A percentile compares a stretch with the other conserved stretches of the same genome.
phyloP scores from a whole-genome alignment of 2,329 filamentous ascomycete genomes.

The Colletotrichum godetiae region DNA sequence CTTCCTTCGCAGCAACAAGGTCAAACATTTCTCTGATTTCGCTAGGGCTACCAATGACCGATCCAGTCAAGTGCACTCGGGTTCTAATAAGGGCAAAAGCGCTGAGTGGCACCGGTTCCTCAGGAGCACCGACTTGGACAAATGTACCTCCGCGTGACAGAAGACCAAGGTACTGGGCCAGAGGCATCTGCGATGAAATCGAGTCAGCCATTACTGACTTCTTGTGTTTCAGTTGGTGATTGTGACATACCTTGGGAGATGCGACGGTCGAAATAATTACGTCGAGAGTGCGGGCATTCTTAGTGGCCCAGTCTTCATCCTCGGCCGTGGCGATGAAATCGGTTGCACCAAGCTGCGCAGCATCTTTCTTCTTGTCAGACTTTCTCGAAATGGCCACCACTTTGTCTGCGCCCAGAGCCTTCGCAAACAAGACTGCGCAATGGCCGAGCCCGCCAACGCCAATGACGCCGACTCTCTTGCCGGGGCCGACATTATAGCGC shows the following conservation, averaged over 20 bases:
- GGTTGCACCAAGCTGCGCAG: constrained; percentile 67
- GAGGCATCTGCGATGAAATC: constrained; percentile 61
- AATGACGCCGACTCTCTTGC: constrained; percentile 75
- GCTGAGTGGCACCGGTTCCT: background rate
- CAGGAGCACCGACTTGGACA: constrained; percentile 65
- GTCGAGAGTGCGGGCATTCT: constrained; percentile 63
- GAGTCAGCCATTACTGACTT: constrained; percentile 44
- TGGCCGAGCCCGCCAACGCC: constrained; percentile 78
- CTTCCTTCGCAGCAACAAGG: background rate
- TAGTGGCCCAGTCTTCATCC: constrained; percentile 65
- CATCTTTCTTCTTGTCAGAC: constrained; percentile 64
- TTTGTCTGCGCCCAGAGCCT: constrained; percentile 72
- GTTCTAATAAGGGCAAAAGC: background rate
- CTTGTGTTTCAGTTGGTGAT: background rate
- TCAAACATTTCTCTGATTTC: background rate
- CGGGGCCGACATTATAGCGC: constrained; percentile 73
- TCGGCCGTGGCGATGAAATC: constrained; percentile 57
- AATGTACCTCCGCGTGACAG: constrained; percentile 70
- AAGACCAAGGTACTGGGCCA: constrained; percentile 70
- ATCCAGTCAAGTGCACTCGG: background rate
- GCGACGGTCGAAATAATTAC: constrained; percentile 70
- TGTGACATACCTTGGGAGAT: background rate
- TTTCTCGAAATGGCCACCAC: constrained; percentile 70
- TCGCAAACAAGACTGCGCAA: constrained; percentile 76
- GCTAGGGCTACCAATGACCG: background rate